Evolutionary conservation across 148 eudicot species (phyloP), one percentile per base, ranked within the genome.

Genomic region (Chenopodium berlandieri): DNA sequence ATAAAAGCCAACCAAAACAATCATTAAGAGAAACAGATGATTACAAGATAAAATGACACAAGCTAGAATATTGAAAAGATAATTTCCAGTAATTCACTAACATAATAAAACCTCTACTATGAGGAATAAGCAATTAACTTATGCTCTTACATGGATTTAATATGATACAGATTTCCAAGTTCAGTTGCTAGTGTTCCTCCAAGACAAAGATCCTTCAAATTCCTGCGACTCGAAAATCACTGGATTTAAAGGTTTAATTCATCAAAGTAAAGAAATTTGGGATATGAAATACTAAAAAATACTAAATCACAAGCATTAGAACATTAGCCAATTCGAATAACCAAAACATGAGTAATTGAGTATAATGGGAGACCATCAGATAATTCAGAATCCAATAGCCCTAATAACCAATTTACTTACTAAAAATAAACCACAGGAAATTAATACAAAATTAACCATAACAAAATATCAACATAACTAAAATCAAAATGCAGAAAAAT

Each of bases 181-280:
- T 89, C 90, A 46, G 91, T 86, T 56, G 88, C 88, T 66, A 91
- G 67, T 40, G 88, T 88, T 68, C 93, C 93, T 78, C 75, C 89
- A 19, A 90, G 91, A 83, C 91, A 86, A 44, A 89, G 88, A 77
- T 89, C 88, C 73, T 82, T 86, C 73, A 90, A 82, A 83, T 86
- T 83, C 81, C 93, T 90, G 89, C 67, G 73, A 44, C 72, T 65
- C 25, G n/a, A 13, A 75, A 19, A 66, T 60, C 46, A 65, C 20
- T n/a, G 11, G 25, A 40, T 40, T 50, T 50, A 9, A 13, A 14
- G 54, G 12, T 50, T 50, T 9, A 50, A 12, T 50, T 50, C 54
- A 50, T 50, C 54, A 50, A 50, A 50, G 54, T 50, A 13, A 13
- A 1, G 54, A 2, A 50, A 9, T 50, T 9, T 9, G 14, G 23